Evolutionary conservation across 352 stramenopile species (phyloP).

Genomic region (Aphanomyces stellatus): DNA sequence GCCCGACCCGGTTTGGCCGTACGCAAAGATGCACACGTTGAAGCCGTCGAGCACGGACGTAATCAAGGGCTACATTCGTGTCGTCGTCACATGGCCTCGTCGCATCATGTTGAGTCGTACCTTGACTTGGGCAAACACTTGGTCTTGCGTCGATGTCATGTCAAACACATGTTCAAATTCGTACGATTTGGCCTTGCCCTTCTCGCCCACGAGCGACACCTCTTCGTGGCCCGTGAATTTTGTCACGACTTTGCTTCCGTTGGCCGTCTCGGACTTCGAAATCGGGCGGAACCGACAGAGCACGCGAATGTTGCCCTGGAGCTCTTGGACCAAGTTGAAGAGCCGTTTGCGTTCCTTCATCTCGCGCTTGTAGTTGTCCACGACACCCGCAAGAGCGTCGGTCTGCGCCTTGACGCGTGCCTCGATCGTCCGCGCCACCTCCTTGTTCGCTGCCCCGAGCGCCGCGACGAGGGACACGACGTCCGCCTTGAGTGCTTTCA

Average conservation of each 20-base stretch:
- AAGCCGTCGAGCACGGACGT: slow-evolving; percentile 81
- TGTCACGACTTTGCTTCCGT: slow-evolving; percentile 73
- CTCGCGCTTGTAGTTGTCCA: slow-evolving; percentile 86
- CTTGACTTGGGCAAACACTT: slow-evolving; percentile 68
- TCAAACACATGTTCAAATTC: slow-evolving; percentile 85
- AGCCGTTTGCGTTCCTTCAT: slow-evolving; percentile 87
- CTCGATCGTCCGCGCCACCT: slow-evolving; percentile 65
- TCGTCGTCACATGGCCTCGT: not conserved
- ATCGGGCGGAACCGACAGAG: slow-evolving; percentile 93
- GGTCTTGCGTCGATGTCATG: slow-evolving; percentile 58
- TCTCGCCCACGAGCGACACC: slow-evolving; percentile 68
- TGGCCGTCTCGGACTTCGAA: slow-evolving; percentile 59
- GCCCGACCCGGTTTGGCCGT: slow-evolving; percentile 79
- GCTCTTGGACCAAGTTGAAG: slow-evolving; percentile 93
- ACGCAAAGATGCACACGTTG: slow-evolving; percentile 89
- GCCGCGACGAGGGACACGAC: slow-evolving; percentile 46
- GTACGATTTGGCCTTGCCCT: slow-evolving; percentile 80
- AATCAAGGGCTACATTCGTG: slow-evolving; percentile 36
- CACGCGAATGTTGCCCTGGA: slow-evolving; percentile 97
- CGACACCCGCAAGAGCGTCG: slow-evolving; percentile 71
- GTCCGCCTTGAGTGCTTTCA: slow-evolving; percentile 43
- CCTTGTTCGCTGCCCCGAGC: slow-evolving; percentile 44
- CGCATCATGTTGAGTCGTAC: not conserved
- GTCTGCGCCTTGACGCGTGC: slow-evolving; percentile 62
- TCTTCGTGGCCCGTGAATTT: slow-evolving; percentile 67